These are phyloP conservation scores for Monascus ruber DNA, from an alignment of 2,329 filamentous ascomycete genomes.

Conservation along the genomic window DNA sequence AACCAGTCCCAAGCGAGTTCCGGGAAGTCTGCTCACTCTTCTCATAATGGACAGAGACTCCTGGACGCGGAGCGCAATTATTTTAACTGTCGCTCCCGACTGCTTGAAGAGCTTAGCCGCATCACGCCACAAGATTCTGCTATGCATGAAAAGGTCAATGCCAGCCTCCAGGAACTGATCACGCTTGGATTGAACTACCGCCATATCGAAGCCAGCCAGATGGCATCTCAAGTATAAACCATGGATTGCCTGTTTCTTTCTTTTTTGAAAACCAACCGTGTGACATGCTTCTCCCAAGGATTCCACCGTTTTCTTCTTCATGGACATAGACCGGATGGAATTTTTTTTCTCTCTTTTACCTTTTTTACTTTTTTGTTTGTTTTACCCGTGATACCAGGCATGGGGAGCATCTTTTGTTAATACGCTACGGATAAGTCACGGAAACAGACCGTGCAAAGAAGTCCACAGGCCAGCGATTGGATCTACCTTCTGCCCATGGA, in stretches of 20 bases:
- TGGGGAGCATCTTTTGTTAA: constrained; percentile 2
- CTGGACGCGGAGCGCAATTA: constrained; percentile 33
- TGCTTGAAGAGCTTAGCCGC: constrained; percentile 27
- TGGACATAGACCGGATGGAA: neutral
- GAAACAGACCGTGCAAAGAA: constrained; percentile 4
- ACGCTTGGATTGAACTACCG: constrained; percentile 33
- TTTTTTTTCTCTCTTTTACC: neutral
- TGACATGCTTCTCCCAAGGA: constrained; percentile 1
- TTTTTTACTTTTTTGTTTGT: neutral
- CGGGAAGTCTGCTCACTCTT: constrained; percentile 21
- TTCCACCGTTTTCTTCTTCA: neutral
- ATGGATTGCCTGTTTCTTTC: constrained; percentile 1
- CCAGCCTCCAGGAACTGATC: constrained; percentile 32
- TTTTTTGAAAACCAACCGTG: constrained; percentile 1
- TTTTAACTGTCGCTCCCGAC: constrained; percentile 28
- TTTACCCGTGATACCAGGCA: constrained; percentile 4
- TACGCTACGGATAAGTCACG: constrained; percentile 2
- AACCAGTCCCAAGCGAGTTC: constrained; percentile 25
- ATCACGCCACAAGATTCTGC: constrained; percentile 30
- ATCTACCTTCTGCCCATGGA: neutral
- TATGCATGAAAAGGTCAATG: constrained; percentile 34
- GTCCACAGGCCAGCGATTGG: neutral
- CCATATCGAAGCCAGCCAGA: constrained; percentile 31
- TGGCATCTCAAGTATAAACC: constrained; percentile 19
- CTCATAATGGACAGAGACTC: constrained; percentile 28